phyloP scores from a whole-genome alignment of 2,329 filamentous ascomycete genomes.

The Hyphodiscus sp. region DNA sequence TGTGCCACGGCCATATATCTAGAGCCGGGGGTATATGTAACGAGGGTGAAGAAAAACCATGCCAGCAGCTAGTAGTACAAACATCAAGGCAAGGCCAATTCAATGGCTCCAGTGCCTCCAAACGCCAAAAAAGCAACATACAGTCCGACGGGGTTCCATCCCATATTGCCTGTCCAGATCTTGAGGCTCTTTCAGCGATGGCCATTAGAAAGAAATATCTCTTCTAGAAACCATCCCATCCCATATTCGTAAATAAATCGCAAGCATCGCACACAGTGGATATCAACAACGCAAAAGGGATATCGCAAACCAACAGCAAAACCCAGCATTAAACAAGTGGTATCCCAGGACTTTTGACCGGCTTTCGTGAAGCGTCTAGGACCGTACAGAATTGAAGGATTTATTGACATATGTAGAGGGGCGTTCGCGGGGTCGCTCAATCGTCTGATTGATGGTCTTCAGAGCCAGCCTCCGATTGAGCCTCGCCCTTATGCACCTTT shows the following conservation, averaged over 20 bases:
- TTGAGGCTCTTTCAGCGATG: slow-evolving; percentile 9
- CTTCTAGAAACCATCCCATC: slow-evolving; percentile 8
- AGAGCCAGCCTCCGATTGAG: slow-evolving; percentile 55
- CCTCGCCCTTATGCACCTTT: slow-evolving; percentile 86
- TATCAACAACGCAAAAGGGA: slow-evolving; percentile 15
- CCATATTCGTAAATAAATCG: neutral
- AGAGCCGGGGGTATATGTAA: slow-evolving; percentile 20
- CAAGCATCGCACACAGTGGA: slow-evolving; percentile 3
- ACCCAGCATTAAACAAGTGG: slow-evolving; percentile 1
- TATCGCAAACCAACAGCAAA: slow-evolving; percentile 15
- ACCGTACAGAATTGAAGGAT: neutral
- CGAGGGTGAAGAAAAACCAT: slow-evolving; percentile 11
- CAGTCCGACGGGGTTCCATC: slow-evolving; percentile 2
- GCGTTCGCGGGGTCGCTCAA: neutral
- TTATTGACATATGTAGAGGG: slow-evolving; percentile 3
- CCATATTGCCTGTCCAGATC: neutral
- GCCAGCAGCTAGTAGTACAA: slow-evolving; percentile 15
- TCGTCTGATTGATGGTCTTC: slow-evolving; percentile 53
- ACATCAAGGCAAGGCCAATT: neutral
- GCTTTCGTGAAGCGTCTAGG: neutral
- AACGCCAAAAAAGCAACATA: slow-evolving; percentile 9
- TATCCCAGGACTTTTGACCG: slow-evolving; percentile 3
- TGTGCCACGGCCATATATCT: slow-evolving; percentile 12
- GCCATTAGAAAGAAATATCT: slow-evolving; percentile 12
- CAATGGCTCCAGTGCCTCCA: neutral